phyloP scores from a whole-genome alignment of 306 rosid genomes.

The Castanea mollissima region DNA sequence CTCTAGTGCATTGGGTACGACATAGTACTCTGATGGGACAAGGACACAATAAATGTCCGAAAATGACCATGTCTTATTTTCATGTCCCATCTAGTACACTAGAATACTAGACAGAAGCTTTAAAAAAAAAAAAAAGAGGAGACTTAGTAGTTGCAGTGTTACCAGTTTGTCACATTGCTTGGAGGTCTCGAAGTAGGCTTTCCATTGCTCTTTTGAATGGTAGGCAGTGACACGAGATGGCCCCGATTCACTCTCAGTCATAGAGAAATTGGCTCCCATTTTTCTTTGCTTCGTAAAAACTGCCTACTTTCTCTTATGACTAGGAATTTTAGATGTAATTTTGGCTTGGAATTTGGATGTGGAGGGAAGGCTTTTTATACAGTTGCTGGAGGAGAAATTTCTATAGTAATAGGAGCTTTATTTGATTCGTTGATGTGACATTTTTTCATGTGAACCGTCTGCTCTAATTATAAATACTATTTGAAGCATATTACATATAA shows the following conservation, averaged over 20 bases:
- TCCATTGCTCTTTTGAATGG: slow-evolving; percentile 58
- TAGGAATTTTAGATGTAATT: background rate
- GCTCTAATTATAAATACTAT: background rate
- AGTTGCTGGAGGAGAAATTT: background rate
- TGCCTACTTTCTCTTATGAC: background rate
- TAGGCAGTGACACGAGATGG: slow-evolving; percentile 37
- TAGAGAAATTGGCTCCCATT: slow-evolving; percentile 51
- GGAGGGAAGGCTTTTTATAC: background rate
- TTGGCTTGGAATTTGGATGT: background rate
- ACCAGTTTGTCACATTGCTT: slow-evolving; percentile 63
- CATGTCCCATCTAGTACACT: too few species aligned
- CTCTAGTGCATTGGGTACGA: rapidly evolving
- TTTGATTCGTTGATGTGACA: background rate
- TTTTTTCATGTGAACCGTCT: background rate
- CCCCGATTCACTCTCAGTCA: slow-evolving; percentile 17
- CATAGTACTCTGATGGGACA: rapidly evolving
- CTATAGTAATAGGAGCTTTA: background rate
- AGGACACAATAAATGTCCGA: too few species aligned
- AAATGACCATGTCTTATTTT: too few species aligned
- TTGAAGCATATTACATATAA: too few species aligned
- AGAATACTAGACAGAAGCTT: too few species aligned
- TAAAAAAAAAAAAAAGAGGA: background rate
- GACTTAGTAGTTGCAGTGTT: slow-evolving; percentile 8
- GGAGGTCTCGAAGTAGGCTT: slow-evolving; percentile 44
- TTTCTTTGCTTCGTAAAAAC: background rate